Base-by-base conservation (phyloP, 2,329 filamentous ascomycete species). In the Phaeomoniella chlamydospora region DNA sequence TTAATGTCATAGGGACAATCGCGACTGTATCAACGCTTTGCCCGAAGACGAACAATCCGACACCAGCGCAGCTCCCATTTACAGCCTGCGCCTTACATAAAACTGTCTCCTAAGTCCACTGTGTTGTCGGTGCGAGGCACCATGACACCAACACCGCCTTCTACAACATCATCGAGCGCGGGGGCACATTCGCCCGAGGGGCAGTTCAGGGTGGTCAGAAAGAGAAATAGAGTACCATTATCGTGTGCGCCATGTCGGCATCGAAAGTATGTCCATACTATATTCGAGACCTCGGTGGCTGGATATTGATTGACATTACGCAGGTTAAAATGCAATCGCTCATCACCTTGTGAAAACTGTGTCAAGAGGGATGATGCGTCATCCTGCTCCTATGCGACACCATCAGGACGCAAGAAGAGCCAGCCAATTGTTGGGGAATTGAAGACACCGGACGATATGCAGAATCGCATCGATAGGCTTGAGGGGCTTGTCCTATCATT, bases 291-390 rank as follows among this genome's bases (percentile, higher is more conserved):
- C n/a, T n/a, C n/a, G n/a, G n/a, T n/a, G n/a, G n/a, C n/a, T n/a
- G n/a, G n/a, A n/a, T n/a, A n/a, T n/a, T n/a, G n/a, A n/a, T n/a
- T n/a, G n/a, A n/a, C n/a, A n/a, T n/a, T n/a, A n/a, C n/a, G n/a
- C n/a, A n/a, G n/a, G n/a, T 72, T 90, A 58, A 94, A 94, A 73
- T 96, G 88, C 65, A 93, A 96, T 58, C 78, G 90, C 51, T 77
- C 74, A 43, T 75, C 86, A 45, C 88, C 88, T 38, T 96, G 86
- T 62, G 85, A 90, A 61, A 96, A 96, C 55, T 96, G 88, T 58
- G 76, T 84, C 40, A 94, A 92, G 62, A 79, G 86, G 49, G 83
- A 77, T 45, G 83, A 87, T 57, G 77, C 80, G 11, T 62, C 70
- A 37, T 80, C 83, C 39, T 96, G 88, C 62, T 81, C 80, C 45